Percentiles rank a stretch among this genome's conserved stretches.
Evolutionary conservation across 2,329 filamentous ascomycete species (phyloP).

Genomic region (Neoarthrinium moseri): DNA sequence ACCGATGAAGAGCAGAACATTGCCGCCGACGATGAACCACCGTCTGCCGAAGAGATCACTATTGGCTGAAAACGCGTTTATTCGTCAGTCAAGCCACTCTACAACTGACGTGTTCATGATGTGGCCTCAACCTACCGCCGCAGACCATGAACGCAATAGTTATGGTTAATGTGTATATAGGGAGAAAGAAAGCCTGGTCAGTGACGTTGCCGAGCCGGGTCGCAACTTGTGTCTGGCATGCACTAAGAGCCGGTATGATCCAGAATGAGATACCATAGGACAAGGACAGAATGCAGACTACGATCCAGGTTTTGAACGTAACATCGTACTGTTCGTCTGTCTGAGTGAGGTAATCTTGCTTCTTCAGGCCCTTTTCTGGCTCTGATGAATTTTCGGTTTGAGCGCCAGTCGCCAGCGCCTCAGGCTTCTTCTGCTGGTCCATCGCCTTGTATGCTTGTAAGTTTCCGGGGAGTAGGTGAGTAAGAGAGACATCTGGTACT

Average conservation of each 20-base stretch:
- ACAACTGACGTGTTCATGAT: constrained; percentile 1
- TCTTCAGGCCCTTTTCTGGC: constrained; percentile 3
- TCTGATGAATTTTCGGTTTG: neutral
- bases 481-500: too few species aligned
- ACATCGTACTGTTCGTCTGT: constrained; percentile 35
- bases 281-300: constrained; percentile 33
- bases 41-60: constrained; percentile 46
- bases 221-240: constrained; percentile 27
- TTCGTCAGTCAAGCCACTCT: constrained; percentile 19
- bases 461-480: too few species aligned
- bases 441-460: too few species aligned
- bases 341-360: constrained; percentile 23
- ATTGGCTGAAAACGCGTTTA: constrained; percentile 32
- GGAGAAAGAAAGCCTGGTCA: constrained; percentile 31
- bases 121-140: constrained; percentile 15
- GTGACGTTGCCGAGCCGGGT: constrained; percentile 32
- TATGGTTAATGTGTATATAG: constrained; percentile 37
- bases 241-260: constrained; percentile 33
- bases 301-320: constrained; percentile 39
- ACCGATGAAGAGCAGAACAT: constrained; percentile 36
- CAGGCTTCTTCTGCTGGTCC: neutral
- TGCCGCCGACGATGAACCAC: constrained; percentile 43
- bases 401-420: neutral
- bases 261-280: constrained; percentile 38
- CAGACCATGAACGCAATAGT: constrained; percentile 39